Evolutionary conservation across 148 eudicot species (phyloP), one percentile per base, ranked within the genome.

Genomic region (Rhododendron griersonianum): DNA sequence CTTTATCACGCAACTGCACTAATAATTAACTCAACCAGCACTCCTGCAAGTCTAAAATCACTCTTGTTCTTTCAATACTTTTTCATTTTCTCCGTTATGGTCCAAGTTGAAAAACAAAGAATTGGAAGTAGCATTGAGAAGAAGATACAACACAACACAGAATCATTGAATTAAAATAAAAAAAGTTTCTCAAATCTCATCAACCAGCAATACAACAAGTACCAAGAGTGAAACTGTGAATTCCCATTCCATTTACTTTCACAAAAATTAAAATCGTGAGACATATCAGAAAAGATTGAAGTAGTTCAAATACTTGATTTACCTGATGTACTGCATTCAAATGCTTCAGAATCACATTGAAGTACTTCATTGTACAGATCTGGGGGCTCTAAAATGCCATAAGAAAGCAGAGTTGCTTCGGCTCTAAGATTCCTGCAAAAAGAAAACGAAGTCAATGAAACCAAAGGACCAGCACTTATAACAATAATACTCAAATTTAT

Each of bases 291-390:
- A 63, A 48, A 16, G 53, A 73, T 19, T 10, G 77, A 55, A 50
- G 61, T 81, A 69, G 83, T 75, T 87, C 41, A 82, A 80, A 39
- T 79, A 83, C 80, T 86, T 86, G 86, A 79, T 89, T 92, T 96
- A 97, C 98, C 99, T 93, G 94, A 91, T 87, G 65, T 53, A 57
- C 83, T 82, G 86, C 83, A 87, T 88, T 93, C 93, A 86, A 97
- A 95, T 81, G 98, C 95, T 84, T 91, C 93, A 41, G 89, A 84
- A 87, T 91, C 88, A 81, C 71, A 87, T 71, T 89, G 91, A 83
- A 97, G 92, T 80, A 97, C 98, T 87, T 97, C 98, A 85, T 91
- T 89, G 79, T 89, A 91, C 53, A 97, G 95, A 86, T 91, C 92
- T 67, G 86, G 84, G 75, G 89, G 90, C 45, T 91, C 94, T 81